Evolutionary conservation across 805 yeast genomes (phyloP).

Genomic region (Metschnikowia colocasiae): DNA sequence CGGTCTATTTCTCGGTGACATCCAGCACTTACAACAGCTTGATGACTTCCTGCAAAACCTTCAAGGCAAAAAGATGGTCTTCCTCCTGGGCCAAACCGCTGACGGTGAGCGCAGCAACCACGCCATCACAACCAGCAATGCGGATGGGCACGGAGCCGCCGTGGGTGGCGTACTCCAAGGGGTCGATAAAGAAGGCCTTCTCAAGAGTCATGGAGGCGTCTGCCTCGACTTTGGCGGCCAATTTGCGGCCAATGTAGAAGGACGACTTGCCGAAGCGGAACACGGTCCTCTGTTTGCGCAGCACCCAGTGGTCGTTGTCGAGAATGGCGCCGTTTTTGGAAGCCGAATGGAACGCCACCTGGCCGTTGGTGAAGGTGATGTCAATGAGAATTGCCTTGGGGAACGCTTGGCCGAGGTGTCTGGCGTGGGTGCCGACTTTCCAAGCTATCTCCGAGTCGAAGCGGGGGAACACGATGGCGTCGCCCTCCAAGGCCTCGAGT

Average conservation of each 20-base stretch:
- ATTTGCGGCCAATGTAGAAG: conserved; percentile 44
- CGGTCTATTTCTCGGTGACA: no score
- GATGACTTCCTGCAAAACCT: conserved; percentile 22
- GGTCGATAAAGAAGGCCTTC: conserved; percentile 36
- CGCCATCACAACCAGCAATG: conserved; percentile 30
- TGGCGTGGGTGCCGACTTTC: conserved; percentile 42
- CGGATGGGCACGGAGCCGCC: conserved; percentile 57
- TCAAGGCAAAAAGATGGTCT: conserved; percentile 49
- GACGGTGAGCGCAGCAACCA: conserved; percentile 49
- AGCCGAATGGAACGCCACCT: conserved; percentile 44
- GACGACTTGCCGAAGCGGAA: conserved; percentile 47
- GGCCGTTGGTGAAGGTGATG: conserved; percentile 44
- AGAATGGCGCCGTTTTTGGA: conserved; percentile 34
- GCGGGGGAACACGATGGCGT: conserved; percentile 18
- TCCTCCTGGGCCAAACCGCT: conserved; percentile 56
- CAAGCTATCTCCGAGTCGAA: conserved; percentile 41
- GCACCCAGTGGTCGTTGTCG: conserved; percentile 56
- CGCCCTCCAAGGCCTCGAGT: conserved; percentile 15
- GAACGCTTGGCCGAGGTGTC: conserved; percentile 30
- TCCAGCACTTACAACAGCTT: neutral
- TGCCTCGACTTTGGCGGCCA: conserved; percentile 27
- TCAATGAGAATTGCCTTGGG: conserved; percentile 45
- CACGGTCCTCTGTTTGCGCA: conserved; percentile 47
- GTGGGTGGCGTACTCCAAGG: conserved; percentile 46
- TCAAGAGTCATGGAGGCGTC: conserved; percentile 25